These are phyloP conservation scores for Schrenkiella parvula DNA, from an alignment of 345 rosid species.

Conservation along the genomic window DNA sequence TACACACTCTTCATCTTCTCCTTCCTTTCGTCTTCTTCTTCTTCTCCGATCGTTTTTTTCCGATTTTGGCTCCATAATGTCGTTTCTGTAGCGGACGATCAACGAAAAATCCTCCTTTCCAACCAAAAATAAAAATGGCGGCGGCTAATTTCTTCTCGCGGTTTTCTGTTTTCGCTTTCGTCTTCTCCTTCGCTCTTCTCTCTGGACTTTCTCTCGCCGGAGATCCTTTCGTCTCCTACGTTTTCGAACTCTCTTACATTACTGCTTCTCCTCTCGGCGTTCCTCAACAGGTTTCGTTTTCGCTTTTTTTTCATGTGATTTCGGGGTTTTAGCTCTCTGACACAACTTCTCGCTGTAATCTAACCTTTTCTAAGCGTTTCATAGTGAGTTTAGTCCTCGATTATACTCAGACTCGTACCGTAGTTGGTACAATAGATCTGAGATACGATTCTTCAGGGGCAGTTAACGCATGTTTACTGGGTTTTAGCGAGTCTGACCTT, in stretches of 20 bases:
- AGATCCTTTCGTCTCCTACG: slow-evolving; percentile 56
- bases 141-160: slow-evolving; percentile 22
- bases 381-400: background rate
- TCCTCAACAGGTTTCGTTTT: slow-evolving; percentile 66
- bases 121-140: background rate
- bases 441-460: background rate
- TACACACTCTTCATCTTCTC: slow-evolving; percentile 29
- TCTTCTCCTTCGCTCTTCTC: slow-evolving; percentile 45
- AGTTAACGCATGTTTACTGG: background rate
- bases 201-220: slow-evolving; percentile 44
- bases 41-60: background rate
- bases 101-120: background rate
- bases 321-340: background rate
- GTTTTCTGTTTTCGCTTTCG: slow-evolving; percentile 21
- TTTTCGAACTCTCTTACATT: slow-evolving; percentile 57
- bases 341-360: background rate
- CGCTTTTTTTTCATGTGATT: background rate
- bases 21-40: background rate
- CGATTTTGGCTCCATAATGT: background rate
- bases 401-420: background rate
- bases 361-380: background rate
- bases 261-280: slow-evolving; percentile 81
- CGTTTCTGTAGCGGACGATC: background rate
- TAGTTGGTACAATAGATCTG: background rate
- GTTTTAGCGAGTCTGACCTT: background rate